Base-by-base conservation (phyloP, 257 asterid genomes). In the Fraxinus anomala region DNA sequence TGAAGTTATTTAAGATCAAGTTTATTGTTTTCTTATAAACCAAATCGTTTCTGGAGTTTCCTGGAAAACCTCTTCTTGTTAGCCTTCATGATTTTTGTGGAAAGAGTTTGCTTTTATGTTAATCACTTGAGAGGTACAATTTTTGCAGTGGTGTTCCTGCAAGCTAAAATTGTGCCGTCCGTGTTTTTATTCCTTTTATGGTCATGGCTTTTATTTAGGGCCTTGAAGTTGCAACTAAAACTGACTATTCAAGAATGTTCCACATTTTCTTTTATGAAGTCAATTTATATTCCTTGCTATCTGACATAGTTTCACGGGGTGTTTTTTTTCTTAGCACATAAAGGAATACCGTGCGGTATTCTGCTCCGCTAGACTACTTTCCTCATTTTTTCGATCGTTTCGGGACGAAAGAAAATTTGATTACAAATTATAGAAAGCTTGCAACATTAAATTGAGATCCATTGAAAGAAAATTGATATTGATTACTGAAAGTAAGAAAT, bases 191-290 rank as follows among this genome's bases (percentile, higher is more conserved):
- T 7, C 1, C 1, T 37, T 37, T 37, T 37, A 7, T 37, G 42
- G 42, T 37, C 44, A 39, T 9, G 44, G 9, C 44, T 39, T 39
- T 12, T 39, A 39, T 39, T 39, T 39, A 39, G 1, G 17, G 17
- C 17, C 51, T 42, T 42, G 17, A 42, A 42, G 17, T 42, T 12
- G 28, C 56, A 36, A 14, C 30, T 56, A 74, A 37, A 68, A 74
- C 36, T 4, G 44, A n/a, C 23, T 17, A 37, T 82, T 61, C 73
- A 24, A 44, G 76, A 42, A 42, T 70, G 51, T 79, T 39, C 72
- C 44, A 9, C 72, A 31, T 30, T 47, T 21, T 54, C 63, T 28
- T 73, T 34, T 28, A 17, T 51, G 59, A 68, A 51, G 56, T 72
- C 21, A 40, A 54, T 73, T 33, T 59, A 49, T 73, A 51, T 70